Percentiles rank a stretch among this genome's conserved stretches.
These are phyloP conservation scores for Styphnolobium japonicum DNA, from an alignment of 306 rosid genomes.

Conservation along the genomic window DNA sequence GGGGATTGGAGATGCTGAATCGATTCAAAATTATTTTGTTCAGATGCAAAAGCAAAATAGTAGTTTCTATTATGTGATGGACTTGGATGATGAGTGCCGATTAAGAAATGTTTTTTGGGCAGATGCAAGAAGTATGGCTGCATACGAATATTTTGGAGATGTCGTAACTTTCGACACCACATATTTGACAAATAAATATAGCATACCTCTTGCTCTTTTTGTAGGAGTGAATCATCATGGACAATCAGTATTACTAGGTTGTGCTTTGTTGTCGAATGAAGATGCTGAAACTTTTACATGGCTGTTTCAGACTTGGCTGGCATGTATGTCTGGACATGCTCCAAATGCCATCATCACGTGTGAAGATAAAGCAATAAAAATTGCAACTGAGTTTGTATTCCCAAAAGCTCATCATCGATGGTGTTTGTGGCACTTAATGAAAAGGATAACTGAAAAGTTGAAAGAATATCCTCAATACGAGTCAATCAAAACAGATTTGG, in stretches of 20 bases:
- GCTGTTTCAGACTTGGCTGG: constrained; percentile 24
- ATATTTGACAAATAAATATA: not conserved
- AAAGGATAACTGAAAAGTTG: constrained; percentile 20
- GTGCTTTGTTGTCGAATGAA: constrained; percentile 9
- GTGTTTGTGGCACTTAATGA: constrained; percentile 30
- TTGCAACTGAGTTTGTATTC: constrained; percentile 15
- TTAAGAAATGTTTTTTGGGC: constrained; percentile 12
- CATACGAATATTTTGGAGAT: constrained; percentile 17
- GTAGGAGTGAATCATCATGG: constrained; percentile 21
- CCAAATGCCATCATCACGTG: constrained; percentile 29
- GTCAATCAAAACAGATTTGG: constrained; percentile 4
- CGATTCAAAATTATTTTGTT: constrained; percentile 10
- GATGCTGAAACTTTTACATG: constrained; percentile 21
- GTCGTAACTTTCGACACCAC: constrained; percentile 25
- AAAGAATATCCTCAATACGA: constrained; percentile 1
- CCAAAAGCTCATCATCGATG: constrained; percentile 20
- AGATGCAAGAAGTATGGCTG: not conserved
- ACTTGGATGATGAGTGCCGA: not conserved
- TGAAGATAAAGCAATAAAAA: constrained; percentile 23
- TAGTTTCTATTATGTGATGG: not conserved
- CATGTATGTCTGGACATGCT: constrained; percentile 4
- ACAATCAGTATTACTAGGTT: not conserved
- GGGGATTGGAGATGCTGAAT: not conserved
- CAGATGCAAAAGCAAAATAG: not conserved
- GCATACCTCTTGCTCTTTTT: not conserved